These are phyloP conservation scores for Chaetomium tenue DNA, from an alignment of 495 filamentous ascomycete species.

Conservation along the genomic window DNA sequence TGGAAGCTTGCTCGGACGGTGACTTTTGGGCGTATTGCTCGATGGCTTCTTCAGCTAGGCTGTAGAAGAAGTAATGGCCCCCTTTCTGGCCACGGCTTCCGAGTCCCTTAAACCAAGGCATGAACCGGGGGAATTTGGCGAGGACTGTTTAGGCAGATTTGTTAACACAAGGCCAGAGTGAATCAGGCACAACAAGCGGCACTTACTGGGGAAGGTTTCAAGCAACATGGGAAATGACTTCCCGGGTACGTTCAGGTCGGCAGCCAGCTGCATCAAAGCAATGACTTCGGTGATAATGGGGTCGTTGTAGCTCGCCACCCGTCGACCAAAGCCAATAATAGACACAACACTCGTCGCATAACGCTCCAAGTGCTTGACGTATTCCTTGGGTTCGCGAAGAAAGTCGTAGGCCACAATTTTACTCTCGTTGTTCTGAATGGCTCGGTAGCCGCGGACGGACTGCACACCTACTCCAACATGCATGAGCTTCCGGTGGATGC, in stretches of 20 bases:
- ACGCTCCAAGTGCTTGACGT: slow-evolving; percentile 62
- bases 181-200: neutral
- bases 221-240: slow-evolving; percentile 61
- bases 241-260: slow-evolving; percentile 63
- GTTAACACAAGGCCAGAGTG: neutral
- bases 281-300: slow-evolving; percentile 62
- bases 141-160: slow-evolving; percentile 50
- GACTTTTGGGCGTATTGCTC: slow-evolving; percentile 43
- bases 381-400: slow-evolving; percentile 47
- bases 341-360: slow-evolving; percentile 65
- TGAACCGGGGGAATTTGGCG: slow-evolving; percentile 53
- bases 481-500: slow-evolving; percentile 60
- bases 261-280: slow-evolving; percentile 61
- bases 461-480: slow-evolving; percentile 61
- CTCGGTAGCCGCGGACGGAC: slow-evolving; percentile 57
- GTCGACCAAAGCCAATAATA: slow-evolving; percentile 60
- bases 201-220: slow-evolving; percentile 55
- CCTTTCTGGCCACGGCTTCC: slow-evolving; percentile 47
- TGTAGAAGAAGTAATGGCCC: slow-evolving; percentile 53
- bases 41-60: slow-evolving; percentile 56
- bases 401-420: slow-evolving; percentile 54
- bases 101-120: slow-evolving; percentile 61
- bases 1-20: slow-evolving; percentile 42
- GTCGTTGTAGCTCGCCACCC: slow-evolving; percentile 58
- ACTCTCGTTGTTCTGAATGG: slow-evolving; percentile 61